Base-by-base conservation (phyloP, 169 alveolate species). In the Plasmodium knowlesi region DNA sequence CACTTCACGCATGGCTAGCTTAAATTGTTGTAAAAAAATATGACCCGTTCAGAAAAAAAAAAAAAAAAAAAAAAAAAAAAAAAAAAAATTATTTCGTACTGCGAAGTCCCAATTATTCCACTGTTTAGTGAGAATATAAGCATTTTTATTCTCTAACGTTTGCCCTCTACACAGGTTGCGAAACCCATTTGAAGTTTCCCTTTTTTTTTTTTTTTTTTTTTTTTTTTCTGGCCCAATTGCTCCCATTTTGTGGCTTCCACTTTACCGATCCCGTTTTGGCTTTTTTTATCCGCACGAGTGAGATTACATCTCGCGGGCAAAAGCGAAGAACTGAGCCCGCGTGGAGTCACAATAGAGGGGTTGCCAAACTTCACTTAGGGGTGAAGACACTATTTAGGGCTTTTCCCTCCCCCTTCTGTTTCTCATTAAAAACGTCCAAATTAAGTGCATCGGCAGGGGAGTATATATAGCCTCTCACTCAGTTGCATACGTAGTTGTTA, bases 61-160 rank as follows among this genome's bases (percentile, higher is more conserved):
- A 72, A 73, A 73, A 73, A 30, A 73, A 73, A 73, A 73, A 30
- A 73, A 73, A 8, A 16, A 72, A 72, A 72, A 72, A 72, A 16
- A 16, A 72, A 72, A 16, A 72, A 12, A 30, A 16, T 57, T 12
- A 19, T 61, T 8, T 8, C 4, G 14, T 61, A 3, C 37, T 61
- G 34, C 5, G 32, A 61, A 61, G 37, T 14, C 34, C 12, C 34
- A 61, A 9, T 19, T 61, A 19, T 19, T n/a, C 74, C 8, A 19
- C 10, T 0, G 74, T 61, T 61, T 61, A 34, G 43, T 70, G 67
- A 28, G 43, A 41, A 19, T 70, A 61, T 41, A 83, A 37, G n/a
- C 43, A 57, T 39, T 57, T 83, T 41, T 32, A 32, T 12, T 28
- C 19, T 32, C 30, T 32, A 19, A 61, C 32, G 25, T 61, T 61